Percentiles rank a stretch among this genome's conserved stretches.
Conservation (phyloP, 106 monocot species). For the Apostasia ramifera region DNA sequence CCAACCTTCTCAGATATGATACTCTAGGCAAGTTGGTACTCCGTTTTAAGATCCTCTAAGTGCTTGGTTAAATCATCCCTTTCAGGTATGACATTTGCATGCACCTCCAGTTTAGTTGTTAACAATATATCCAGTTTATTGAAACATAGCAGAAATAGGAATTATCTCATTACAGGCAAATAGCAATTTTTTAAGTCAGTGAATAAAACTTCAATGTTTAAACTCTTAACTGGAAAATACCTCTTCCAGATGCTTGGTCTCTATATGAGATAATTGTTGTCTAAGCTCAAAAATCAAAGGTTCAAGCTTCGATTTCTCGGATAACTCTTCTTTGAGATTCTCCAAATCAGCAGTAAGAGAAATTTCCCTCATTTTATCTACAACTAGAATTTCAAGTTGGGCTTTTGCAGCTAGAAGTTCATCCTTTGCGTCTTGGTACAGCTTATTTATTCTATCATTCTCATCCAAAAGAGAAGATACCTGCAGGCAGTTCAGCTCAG, state of each 20-base stretch:
- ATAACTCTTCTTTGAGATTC: slow-evolving; percentile 34
- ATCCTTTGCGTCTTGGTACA: slow-evolving; percentile 48
- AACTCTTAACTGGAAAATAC: slow-evolving; percentile 11
- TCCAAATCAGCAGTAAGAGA: slow-evolving; percentile 28
- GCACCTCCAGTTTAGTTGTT: slow-evolving; percentile 28
- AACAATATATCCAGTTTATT: slow-evolving; percentile 21
- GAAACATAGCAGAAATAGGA: background rate
- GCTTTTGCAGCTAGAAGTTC: slow-evolving; percentile 34
- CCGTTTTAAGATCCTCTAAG: slow-evolving; percentile 37
- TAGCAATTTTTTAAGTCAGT: background rate
- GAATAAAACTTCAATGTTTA: background rate
- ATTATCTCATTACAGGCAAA: background rate
- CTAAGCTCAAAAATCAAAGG: slow-evolving; percentile 34
- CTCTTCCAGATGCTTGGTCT: slow-evolving; percentile 44
- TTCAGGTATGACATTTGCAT: slow-evolving; percentile 29
- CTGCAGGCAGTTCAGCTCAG: slow-evolving; percentile 26
- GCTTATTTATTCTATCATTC: slow-evolving; percentile 35
- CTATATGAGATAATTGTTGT: slow-evolving; percentile 27
- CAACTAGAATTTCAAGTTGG: slow-evolving; percentile 41
- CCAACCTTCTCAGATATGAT: slow-evolving; percentile 46
- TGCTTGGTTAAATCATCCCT: slow-evolving; percentile 35
- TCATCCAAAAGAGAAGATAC: slow-evolving; percentile 58
- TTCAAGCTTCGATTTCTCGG: slow-evolving; percentile 39
- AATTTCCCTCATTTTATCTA: slow-evolving; percentile 29
- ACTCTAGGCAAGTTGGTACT: slow-evolving; percentile 37